Conservation (phyloP, 2,329 filamentous ascomycete genomes). For the Trematosphaeria pertusa region DNA sequence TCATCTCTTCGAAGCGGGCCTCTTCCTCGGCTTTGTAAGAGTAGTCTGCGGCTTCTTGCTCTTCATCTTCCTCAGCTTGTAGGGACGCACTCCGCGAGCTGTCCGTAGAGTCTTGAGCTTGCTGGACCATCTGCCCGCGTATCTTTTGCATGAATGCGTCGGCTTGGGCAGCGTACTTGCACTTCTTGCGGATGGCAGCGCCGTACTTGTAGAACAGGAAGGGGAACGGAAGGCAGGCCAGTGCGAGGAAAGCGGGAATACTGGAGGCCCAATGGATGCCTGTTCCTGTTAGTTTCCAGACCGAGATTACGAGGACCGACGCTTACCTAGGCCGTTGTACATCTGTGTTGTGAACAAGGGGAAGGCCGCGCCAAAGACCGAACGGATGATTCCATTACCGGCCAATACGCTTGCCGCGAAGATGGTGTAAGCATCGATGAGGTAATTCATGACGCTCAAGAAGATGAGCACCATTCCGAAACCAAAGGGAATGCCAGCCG, state of each 20-base stretch:
- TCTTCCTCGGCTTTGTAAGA: slow-evolving; percentile 29
- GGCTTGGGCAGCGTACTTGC: slow-evolving; percentile 73
- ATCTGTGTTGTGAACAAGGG: slow-evolving; percentile 63
- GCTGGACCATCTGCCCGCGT: slow-evolving; percentile 39
- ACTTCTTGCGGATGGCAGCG: slow-evolving; percentile 66
- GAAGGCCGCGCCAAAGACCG: slow-evolving; percentile 78
- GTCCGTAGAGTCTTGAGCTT: slow-evolving; percentile 21
- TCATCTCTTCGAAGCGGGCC: slow-evolving; percentile 49
- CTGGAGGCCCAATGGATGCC: slow-evolving; percentile 78
- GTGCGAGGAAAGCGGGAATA: slow-evolving; percentile 75
- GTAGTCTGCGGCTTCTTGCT: slow-evolving; percentile 24
- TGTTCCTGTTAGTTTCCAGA: too few species aligned
- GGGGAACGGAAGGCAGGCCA: slow-evolving; percentile 75
- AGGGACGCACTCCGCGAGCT: slow-evolving; percentile 35
- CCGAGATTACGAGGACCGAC: too few species aligned
- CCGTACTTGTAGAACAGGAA: slow-evolving; percentile 81
- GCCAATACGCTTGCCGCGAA: slow-evolving; percentile 79
- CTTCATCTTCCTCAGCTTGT: slow-evolving; percentile 40
- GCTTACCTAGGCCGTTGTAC: slow-evolving; percentile 45
- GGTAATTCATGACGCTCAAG: slow-evolving; percentile 56
- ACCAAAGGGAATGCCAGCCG: slow-evolving; percentile 61
- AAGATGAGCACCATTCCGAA: slow-evolving; percentile 71
- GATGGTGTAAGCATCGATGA: slow-evolving; percentile 66
- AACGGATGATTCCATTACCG: slow-evolving; percentile 80
- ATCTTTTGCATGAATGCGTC: slow-evolving; percentile 64